Percentiles rank a stretch among this genome's conserved stretches.
phyloP scores from a whole-genome alignment of 129 eudicot genomes.

The Apium graveolens region DNA sequence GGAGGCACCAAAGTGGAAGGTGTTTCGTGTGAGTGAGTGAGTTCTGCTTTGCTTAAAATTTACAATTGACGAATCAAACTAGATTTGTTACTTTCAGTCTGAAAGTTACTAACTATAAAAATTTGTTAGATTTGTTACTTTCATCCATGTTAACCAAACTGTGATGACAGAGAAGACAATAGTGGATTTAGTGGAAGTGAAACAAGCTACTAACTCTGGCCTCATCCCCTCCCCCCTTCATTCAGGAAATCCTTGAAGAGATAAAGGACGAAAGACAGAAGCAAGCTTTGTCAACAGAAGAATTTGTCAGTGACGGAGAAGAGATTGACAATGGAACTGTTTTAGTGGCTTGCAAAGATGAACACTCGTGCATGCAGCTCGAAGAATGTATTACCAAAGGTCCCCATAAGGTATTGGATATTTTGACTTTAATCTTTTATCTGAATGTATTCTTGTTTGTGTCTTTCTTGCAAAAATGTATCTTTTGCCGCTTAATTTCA shows the following conservation, averaged over 20 bases:
- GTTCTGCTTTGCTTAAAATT: constrained; percentile 24
- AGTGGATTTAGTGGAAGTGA: background rate
- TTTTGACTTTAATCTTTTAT: background rate
- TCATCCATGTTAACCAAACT: background rate
- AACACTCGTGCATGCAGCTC: constrained; percentile 89
- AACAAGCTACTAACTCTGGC: constrained; percentile 2
- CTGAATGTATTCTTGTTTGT: background rate
- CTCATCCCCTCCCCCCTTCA: background rate
- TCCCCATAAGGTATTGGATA: constrained; percentile 56
- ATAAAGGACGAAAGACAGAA: constrained; percentile 72
- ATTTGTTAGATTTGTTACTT: constrained; percentile 4
- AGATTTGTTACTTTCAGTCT: constrained; percentile 2
- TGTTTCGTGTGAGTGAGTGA: constrained; percentile 99
- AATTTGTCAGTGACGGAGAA: constrained; percentile 21
- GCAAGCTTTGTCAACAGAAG: constrained; percentile 41
- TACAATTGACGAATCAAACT: background rate
- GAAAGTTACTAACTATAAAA: background rate
- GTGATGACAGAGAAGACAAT: background rate
- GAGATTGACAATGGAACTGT: constrained; percentile 52
- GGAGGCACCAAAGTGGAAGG: constrained; percentile 98
- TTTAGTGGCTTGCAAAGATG: constrained; percentile 91
- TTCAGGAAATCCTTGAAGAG: constrained; percentile 85
- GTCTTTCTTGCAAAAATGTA: background rate
- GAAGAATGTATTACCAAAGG: constrained; percentile 71
- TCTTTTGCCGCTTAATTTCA: background rate